Evolutionary conservation across 768 basidiomycete species (phyloP), one percentile per base, ranked within the genome.

Genomic region (Antrodiella citrinella): DNA sequence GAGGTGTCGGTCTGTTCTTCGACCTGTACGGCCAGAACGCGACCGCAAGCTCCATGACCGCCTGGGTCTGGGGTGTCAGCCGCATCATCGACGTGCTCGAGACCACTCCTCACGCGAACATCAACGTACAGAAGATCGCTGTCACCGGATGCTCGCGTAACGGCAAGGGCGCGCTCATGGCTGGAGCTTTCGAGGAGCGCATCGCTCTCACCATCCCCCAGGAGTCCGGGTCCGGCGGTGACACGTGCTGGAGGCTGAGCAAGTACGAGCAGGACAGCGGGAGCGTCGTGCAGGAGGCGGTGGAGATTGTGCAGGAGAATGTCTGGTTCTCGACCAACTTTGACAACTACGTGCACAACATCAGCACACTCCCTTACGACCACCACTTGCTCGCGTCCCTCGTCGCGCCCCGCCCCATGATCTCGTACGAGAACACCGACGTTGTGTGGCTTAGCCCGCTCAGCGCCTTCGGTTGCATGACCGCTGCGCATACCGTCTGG

Each of bases 61-160:
- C 80, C 2, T 82, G 80, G 80, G 75, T 74, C 3, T 81, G 79
- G 80, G 79, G 76, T 54, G 72, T 80, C 45, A 69, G 70, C 50
- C 76, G 80, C 35, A 72, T 82, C 59, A 78, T 82, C 60, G 80
- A 80, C 58, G 76, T 71, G n/a, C 72, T 82, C 49, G 76, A 78
- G 65, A 59, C 61, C 21, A 76, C 72, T 0, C 69, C 77, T 20
- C 49, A 61, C 26, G 69, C 71, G 7, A 68, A 72, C 45, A 74
- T 82, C 63, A 70, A 82, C 60, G 57, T 71, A 24, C 62, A 62
- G 30, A 69, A 70, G 56, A 69, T 80, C 50, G 80, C 68, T 21
- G 77, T 80, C 40, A 77, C 78, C 3, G 79, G 80, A 5, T 82
- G 80, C 62, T 80, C 78, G 23, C 70, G 79, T 41, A 71, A 80